Base-by-base conservation (phyloP, 768 basidiomycete genomes). In the Kwoniella dendrophila region DNA sequence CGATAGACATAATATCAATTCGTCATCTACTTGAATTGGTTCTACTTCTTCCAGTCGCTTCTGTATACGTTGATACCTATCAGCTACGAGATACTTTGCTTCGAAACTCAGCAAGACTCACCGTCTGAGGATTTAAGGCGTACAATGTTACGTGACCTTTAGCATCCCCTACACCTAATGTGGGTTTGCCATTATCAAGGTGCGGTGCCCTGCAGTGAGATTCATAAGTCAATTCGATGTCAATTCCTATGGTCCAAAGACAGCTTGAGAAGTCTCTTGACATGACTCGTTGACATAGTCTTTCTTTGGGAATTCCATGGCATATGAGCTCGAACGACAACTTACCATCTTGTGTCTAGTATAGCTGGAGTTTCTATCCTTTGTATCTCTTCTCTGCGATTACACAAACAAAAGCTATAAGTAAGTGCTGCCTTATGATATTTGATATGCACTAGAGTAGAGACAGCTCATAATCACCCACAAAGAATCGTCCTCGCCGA, bases 261-360 rank as follows among this genome's bases (percentile, higher is more conserved):
- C 7, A n/a, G 14, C 36, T 10, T 7, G n/a, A n/a, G n/a, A n/a
- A n/a, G n/a, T n/a, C n/a, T 27, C 26, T 16, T 6, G 10, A 22
- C 10, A 5, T 6, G 8, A 44, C 6, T 22, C 20, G 10, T 44
- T 11, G 6, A 10, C 43, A 44, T 22, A 44, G 43, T 44, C 11
- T 6, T 44, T 5, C n/a, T 11, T 6, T 12, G 11, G 10, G n/a
- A 8, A 27, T 8, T 14, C 20, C 22, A n/a, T 27, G 5, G 10
- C 2, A 14, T 7, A 48, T 22, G 47, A 14, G 6, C 3, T 14
- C 2, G 47, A 48, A 41, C 26, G 30, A 4, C 20, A n/a, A 55
- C 63, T 68, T 72, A 93, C 96, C 96, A 99, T 83, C 97, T 97
- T 85, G 92, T 86, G 77, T 99, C 96, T 26, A 89, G 83, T 29